phyloP scores from a whole-genome alignment of 1,284 basidiomycete species.

The Malassezia dermatis region DNA sequence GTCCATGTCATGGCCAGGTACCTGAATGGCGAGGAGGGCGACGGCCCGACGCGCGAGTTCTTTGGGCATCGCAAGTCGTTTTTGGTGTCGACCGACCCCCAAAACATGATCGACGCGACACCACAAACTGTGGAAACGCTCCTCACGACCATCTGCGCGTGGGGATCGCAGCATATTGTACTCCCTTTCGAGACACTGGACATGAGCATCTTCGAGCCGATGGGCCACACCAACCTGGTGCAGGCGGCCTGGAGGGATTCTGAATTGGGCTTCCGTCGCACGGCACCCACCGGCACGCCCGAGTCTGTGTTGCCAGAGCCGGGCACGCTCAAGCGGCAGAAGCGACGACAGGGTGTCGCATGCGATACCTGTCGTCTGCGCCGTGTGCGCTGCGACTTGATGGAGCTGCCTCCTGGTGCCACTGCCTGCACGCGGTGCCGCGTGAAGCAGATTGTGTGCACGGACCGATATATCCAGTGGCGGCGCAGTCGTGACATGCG shows the following conservation, averaged over 20 bases:
- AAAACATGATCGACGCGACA: neutral
- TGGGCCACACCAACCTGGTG: conserved; percentile 2
- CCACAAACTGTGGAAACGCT: conserved; percentile 34
- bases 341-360: conserved; percentile 44
- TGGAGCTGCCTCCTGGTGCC: conserved; percentile 34
- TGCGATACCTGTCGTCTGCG: conserved; percentile 44
- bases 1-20: conserved; percentile 36
- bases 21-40: conserved; percentile 30
- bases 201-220: neutral
- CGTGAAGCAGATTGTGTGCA: conserved; percentile 43
- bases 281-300: neutral
- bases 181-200: conserved; percentile 14
- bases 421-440: conserved; percentile 41
- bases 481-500: conserved; percentile 20
- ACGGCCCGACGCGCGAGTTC: conserved; percentile 12
- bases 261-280: conserved; percentile 1
- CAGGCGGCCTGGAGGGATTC: conserved; percentile 3
- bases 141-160: conserved; percentile 35
- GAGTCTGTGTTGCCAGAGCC: too few relatives aligned
- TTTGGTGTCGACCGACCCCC: neutral
- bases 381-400: conserved; percentile 39
- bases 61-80: neutral
- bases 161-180: conserved; percentile 38
- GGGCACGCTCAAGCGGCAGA: conserved; percentile 21
- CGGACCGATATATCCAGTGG: conserved; percentile 41